Conservation (phyloP, 768 basidiomycete genomes). For the Naematelia aurantialba region DNA sequence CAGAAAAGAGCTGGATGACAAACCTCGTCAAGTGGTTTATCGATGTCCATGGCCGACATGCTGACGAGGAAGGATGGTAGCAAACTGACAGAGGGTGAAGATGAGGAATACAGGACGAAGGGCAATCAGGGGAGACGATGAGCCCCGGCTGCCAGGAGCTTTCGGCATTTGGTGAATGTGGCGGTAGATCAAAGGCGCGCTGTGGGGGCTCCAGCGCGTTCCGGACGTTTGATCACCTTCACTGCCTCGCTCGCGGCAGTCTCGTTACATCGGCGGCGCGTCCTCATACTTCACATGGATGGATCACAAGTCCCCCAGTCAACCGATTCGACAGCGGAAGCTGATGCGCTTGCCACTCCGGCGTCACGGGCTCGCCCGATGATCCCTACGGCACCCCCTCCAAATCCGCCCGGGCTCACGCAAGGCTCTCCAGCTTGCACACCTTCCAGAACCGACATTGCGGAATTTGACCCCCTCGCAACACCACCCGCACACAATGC, state of each 20-base stretch:
- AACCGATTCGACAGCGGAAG: background rate
- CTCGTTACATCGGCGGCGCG: background rate
- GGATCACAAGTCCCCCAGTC: background rate
- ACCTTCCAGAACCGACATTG: constrained; percentile 4
- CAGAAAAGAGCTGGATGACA: constrained; percentile 10
- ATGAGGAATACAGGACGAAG: no score
- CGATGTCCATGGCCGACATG: constrained; percentile 43
- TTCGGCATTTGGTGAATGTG: no score
- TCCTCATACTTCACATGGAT: no score
- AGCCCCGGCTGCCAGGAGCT: no score
- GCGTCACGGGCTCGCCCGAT: background rate
- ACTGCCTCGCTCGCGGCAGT: no score
- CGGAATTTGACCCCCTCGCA: constrained; percentile 6
- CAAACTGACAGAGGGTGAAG: no score
- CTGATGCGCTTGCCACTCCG: background rate
- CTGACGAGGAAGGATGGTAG: background rate
- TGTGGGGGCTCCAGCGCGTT: no score
- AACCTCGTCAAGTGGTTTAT: constrained; percentile 49
- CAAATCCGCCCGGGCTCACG: background rate
- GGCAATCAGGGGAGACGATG: no score
- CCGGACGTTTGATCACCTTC: no score
- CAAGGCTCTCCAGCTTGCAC: background rate
- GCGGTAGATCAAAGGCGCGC: no score
- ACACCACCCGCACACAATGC: background rate
- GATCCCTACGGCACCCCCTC: background rate